phyloP scores from a whole-genome alignment of 1,284 basidiomycete species.

The Irpex sp. region DNA sequence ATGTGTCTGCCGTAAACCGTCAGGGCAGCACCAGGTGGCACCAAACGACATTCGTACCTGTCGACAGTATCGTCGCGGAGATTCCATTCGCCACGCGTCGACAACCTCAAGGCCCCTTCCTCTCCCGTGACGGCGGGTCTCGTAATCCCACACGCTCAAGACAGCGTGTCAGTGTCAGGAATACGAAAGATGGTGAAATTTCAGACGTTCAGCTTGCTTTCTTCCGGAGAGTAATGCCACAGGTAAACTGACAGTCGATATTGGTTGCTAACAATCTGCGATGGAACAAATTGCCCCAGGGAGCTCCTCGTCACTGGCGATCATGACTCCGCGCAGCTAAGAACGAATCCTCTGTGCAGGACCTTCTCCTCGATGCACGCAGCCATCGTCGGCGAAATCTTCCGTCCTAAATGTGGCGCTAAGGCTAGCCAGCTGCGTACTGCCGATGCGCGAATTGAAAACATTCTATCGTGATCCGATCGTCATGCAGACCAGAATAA shows the following conservation, averaged over 20 bases:
- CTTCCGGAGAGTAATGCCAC: background rate
- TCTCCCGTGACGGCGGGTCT: background rate
- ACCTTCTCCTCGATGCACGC: background rate
- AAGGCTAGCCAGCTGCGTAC: background rate
- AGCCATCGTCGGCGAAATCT: background rate
- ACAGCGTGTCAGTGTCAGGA: background rate
- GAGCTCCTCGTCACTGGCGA: background rate
- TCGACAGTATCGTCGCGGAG: background rate
- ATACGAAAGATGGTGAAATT: background rate
- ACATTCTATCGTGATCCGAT: conserved; percentile 17
- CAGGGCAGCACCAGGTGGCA: too few species aligned
- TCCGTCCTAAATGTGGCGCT: background rate
- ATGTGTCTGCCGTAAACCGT: too few species aligned
- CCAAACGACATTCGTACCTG: background rate
- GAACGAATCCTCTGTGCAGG: background rate
- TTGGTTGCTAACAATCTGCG: background rate
- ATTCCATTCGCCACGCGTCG: background rate
- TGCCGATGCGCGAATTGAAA: background rate
- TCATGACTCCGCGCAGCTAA: background rate
- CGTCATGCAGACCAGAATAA: conserved; percentile 8
- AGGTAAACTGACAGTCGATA: background rate
- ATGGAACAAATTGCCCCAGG: background rate
- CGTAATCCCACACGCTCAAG: background rate
- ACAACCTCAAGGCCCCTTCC: background rate
- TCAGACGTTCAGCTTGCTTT: background rate